phyloP scores from a whole-genome alignment of 495 filamentous ascomycete species.

The Trichoderma orchidacearum region DNA sequence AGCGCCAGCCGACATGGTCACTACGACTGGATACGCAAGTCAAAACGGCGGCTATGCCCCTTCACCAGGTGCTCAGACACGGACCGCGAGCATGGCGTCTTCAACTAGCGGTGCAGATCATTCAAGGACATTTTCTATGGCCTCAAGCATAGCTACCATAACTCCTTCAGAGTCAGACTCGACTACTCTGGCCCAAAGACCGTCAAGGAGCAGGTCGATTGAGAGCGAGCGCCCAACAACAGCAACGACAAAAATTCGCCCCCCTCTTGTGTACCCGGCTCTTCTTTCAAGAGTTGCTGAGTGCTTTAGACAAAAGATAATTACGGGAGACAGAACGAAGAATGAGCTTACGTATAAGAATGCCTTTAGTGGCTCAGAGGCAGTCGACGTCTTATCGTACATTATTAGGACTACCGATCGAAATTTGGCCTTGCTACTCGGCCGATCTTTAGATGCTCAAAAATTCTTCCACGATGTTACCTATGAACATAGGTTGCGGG shows the following conservation, averaged over 20 bases:
- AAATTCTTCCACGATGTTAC: slow-evolving; percentile 99
- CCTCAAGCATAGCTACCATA: slow-evolving; percentile 50
- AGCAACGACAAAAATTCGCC: slow-evolving; percentile 31
- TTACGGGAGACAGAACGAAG: slow-evolving; percentile 76
- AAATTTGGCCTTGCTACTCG: slow-evolving; percentile 87
- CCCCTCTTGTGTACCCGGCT: slow-evolving; percentile 84
- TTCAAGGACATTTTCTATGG: slow-evolving; percentile 71
- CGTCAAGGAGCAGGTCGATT: slow-evolving; percentile 30
- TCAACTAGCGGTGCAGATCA: slow-evolving; percentile 13
- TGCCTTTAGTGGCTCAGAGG: slow-evolving; percentile 87
- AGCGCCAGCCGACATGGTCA: slow-evolving; percentile 20
- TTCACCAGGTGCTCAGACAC: slow-evolving; percentile 27
- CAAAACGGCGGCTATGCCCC: slow-evolving; percentile 8
- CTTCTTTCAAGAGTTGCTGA: slow-evolving; percentile 83
- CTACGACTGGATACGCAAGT: slow-evolving; percentile 6
- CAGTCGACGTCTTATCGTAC: slow-evolving; percentile 83
- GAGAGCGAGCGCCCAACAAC: slow-evolving; percentile 34
- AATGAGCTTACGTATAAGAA: slow-evolving; percentile 96
- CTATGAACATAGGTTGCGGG: slow-evolving; percentile 89
- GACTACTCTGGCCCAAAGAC: slow-evolving; percentile 22
- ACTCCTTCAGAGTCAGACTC: slow-evolving; percentile 20
- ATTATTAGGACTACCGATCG: slow-evolving; percentile 96
- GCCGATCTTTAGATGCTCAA: slow-evolving; percentile 88
- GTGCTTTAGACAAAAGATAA: slow-evolving; percentile 74
- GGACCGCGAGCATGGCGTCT: slow-evolving; percentile 39